Evolutionary conservation across 768 basidiomycete species (phyloP).

Genomic region (Polyporus arcularius): DNA sequence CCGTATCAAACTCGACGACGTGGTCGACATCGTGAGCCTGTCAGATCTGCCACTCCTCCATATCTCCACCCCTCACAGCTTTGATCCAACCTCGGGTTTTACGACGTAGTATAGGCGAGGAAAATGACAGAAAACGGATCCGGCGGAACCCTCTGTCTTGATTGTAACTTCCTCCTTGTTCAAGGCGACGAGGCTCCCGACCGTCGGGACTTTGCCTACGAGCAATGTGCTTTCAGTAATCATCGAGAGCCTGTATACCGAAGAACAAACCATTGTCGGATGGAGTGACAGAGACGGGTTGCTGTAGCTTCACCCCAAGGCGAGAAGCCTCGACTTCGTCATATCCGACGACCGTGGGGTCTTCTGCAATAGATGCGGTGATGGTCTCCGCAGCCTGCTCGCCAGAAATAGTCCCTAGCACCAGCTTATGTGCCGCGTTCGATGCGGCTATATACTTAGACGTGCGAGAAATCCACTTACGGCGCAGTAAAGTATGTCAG

Average conservation of each 20-base stretch:
- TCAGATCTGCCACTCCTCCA: too few relatives aligned
- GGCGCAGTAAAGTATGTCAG: neutral
- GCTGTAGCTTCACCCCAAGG: slow-evolving; percentile 40
- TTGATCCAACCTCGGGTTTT: slow-evolving; percentile 5
- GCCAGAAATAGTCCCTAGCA: slow-evolving; percentile 36
- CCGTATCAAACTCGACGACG: too few relatives aligned
- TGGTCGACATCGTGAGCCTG: too few relatives aligned
- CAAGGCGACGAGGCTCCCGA: slow-evolving; percentile 52
- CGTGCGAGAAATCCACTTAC: slow-evolving; percentile 50
- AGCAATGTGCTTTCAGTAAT: neutral
- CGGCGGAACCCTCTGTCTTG: slow-evolving; percentile 44
- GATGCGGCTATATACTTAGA: slow-evolving; percentile 32
- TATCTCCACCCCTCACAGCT: slow-evolving; percentile 13
- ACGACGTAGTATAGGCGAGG: slow-evolving; percentile 40
- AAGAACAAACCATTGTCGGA: slow-evolving; percentile 47
- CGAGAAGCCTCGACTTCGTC: slow-evolving; percentile 44
- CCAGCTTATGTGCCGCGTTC: slow-evolving; percentile 30
- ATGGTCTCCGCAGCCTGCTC: slow-evolving; percentile 46
- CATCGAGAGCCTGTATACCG: neutral
- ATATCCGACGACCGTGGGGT: slow-evolving; percentile 46
- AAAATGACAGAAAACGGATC: slow-evolving; percentile 51
- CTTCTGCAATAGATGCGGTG: slow-evolving; percentile 36
- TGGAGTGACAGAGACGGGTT: slow-evolving; percentile 44
- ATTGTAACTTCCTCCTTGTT: slow-evolving; percentile 51
- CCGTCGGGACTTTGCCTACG: slow-evolving; percentile 42